Percentiles rank a stretch among this genome's conserved stretches.
phyloP scores from a whole-genome alignment of 1,284 basidiomycete genomes.

The Ustilago xerochloae region DNA sequence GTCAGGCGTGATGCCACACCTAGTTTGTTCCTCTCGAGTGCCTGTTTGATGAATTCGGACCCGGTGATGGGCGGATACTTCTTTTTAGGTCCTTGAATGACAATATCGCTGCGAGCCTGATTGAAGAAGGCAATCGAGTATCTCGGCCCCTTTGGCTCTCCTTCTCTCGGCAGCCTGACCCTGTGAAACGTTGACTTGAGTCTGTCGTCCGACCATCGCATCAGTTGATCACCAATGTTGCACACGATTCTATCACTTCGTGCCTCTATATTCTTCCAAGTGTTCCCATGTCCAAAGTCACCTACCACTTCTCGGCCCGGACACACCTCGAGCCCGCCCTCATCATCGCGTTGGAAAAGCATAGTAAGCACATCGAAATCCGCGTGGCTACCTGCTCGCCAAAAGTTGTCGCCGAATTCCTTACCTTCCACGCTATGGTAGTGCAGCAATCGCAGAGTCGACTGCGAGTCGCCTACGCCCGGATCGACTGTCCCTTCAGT shows the following conservation, averaged over 20 bases:
- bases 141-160: conserved; percentile 47
- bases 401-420: conserved; percentile 68
- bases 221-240: conserved; percentile 75
- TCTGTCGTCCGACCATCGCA: conserved; percentile 76
- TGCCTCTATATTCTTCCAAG: conserved; percentile 72
- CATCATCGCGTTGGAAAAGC: conserved; percentile 74
- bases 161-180: conserved; percentile 71
- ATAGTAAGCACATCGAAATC: conserved; percentile 75
- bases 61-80: conserved; percentile 48
- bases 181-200: conserved; percentile 75
- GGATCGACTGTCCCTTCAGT: conserved; percentile 51
- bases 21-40: conserved; percentile 43
- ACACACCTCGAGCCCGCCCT: conserved; percentile 74
- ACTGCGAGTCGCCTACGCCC: conserved; percentile 69
- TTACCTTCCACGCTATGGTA: conserved; percentile 71
- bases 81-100: conserved; percentile 61
- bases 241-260: conserved; percentile 72
- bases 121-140: conserved; percentile 66
- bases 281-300: conserved; percentile 71
- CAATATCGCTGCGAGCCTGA: conserved; percentile 50
- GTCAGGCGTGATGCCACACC: conserved; percentile 6
- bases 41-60: conserved; percentile 50
- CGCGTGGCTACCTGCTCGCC: conserved; percentile 74
- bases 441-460: conserved; percentile 74
- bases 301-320: conserved; percentile 71